phyloP scores from a whole-genome alignment of 75 land plant species.

The Sequoia sempervirens region DNA sequence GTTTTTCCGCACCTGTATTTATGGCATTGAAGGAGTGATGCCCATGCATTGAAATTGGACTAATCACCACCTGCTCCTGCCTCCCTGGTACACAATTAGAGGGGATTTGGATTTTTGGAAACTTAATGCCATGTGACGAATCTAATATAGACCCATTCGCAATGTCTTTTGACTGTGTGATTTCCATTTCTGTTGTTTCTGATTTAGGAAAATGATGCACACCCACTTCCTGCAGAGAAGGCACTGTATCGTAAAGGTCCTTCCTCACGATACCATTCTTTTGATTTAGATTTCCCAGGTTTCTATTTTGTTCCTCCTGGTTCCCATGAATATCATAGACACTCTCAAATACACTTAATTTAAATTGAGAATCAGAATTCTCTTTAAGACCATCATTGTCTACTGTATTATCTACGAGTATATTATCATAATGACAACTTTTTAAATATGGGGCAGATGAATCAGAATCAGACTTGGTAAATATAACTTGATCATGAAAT shows the following conservation, averaged over 20 bases:
- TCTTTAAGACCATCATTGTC: background rate
- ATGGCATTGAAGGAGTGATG: background rate
- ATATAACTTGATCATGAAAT: background rate
- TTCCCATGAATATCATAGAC: background rate
- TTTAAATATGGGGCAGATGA: background rate
- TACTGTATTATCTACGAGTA: background rate
- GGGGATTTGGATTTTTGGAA: background rate
- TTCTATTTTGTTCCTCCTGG: background rate
- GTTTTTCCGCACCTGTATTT: background rate
- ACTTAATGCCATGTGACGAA: background rate
- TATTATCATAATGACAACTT: background rate
- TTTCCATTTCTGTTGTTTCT: background rate
- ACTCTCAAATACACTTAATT: background rate
- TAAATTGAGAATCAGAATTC: background rate
- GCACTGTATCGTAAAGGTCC: background rate
- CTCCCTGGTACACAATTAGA: background rate
- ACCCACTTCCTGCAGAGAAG: background rate
- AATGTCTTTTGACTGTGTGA: background rate
- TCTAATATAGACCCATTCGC: background rate
- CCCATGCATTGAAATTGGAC: background rate
- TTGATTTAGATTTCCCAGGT: background rate
- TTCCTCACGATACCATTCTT: background rate
- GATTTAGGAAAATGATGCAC: background rate
- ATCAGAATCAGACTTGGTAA: background rate
- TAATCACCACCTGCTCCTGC: background rate